Evolutionary conservation across 305 asterid species (phyloP).

Genomic region (Plantago coronopus): DNA sequence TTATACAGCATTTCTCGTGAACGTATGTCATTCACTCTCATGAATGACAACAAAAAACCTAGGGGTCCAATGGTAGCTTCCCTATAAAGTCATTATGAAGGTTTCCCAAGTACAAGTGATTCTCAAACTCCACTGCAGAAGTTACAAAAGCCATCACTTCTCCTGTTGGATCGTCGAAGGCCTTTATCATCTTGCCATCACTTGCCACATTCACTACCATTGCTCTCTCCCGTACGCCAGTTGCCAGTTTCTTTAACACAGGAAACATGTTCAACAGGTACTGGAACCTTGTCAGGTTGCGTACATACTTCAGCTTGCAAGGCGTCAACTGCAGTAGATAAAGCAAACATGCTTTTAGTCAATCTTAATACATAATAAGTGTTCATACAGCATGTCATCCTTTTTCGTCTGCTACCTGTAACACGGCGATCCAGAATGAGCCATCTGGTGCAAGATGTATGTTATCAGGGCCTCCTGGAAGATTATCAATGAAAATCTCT

Average conservation of each 20-base stretch:
- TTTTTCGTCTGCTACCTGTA: conserved; percentile 34
- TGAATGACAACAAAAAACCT: no score
- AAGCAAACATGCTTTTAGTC: not conserved
- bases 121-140: conserved; percentile 61
- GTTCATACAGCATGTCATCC: no score
- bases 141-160: conserved; percentile 59
- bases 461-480: conserved; percentile 70
- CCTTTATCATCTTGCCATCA: conserved; percentile 44
- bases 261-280: conserved; percentile 29
- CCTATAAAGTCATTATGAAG: conserved; percentile 57
- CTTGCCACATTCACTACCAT: conserved; percentile 55
- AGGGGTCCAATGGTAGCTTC: conserved; percentile 30
- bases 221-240: conserved; percentile 28
- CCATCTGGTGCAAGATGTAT: conserved; percentile 80
- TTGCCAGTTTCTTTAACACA: conserved; percentile 5
- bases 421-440: conserved; percentile 67
- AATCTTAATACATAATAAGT: no score
- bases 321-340: conserved; percentile 32
- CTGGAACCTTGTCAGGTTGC: conserved; percentile 27
- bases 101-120: conserved; percentile 54
- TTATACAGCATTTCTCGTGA: no score
- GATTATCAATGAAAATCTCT: conserved; percentile 56
- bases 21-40: no score
- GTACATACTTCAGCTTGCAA: conserved; percentile 29
- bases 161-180: conserved; percentile 65